phyloP scores from a whole-genome alignment of 1,284 basidiomycete genomes.

The Pisolithus thermaeus region DNA sequence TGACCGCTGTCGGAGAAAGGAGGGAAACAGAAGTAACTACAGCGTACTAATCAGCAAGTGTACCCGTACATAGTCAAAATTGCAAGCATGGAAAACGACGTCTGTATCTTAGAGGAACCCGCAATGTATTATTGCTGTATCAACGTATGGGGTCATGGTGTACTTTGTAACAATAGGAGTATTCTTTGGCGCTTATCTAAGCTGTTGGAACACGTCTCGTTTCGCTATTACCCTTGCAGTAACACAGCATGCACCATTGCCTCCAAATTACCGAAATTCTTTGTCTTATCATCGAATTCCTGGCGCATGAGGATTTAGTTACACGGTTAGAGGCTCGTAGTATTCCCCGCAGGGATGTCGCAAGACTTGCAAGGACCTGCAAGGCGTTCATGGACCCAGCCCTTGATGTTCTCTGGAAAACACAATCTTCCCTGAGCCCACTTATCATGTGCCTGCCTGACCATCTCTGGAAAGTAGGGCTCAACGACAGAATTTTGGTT shows the following conservation, averaged over 20 bases:
- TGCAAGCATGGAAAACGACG: too few relatives aligned
- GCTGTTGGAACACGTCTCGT: too few relatives aligned
- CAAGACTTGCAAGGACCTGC: slow-evolving; percentile 24
- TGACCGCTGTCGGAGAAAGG: too few relatives aligned
- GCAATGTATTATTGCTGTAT: too few relatives aligned
- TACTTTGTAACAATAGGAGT: too few relatives aligned
- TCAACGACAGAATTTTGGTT: slow-evolving; percentile 3
- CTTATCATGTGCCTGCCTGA: slow-evolving; percentile 26
- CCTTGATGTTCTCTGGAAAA: slow-evolving; percentile 26
- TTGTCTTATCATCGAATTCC: slow-evolving; percentile 18
- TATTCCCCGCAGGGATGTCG: slow-evolving; percentile 15
- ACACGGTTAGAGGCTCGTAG: slow-evolving; percentile 15
- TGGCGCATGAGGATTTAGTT: slow-evolving; percentile 18
- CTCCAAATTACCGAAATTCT: slow-evolving; percentile 23
- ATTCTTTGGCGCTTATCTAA: too few relatives aligned
- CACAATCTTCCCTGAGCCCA: slow-evolving; percentile 25
- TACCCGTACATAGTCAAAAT: too few relatives aligned
- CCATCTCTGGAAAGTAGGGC: slow-evolving; percentile 17
- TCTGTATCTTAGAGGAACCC: too few relatives aligned
- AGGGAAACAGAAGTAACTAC: too few relatives aligned
- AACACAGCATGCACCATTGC: slow-evolving; percentile 20
- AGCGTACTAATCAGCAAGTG: too few relatives aligned
- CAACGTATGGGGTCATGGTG: too few relatives aligned
- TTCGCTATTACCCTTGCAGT: too few relatives aligned
- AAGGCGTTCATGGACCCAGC: slow-evolving; percentile 24